Evolutionary conservation across 202 grass and related monocot genomes (phyloP).

Genomic region (Tripidium arundinaceum): DNA sequence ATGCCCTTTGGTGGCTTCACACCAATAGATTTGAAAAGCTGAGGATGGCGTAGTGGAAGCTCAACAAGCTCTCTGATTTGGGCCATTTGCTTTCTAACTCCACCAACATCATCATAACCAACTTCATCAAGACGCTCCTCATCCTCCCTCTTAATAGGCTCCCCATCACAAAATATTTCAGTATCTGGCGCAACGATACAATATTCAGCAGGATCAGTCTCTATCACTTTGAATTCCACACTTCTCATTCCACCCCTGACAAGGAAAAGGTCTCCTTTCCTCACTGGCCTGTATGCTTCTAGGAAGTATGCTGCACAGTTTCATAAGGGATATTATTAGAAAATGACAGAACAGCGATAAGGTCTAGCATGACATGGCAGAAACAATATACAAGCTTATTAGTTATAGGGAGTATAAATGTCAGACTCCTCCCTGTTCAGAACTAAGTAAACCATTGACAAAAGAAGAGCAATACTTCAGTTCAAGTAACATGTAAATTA

Average conservation of each 20-base stretch:
- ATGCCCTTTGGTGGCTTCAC: constrained; percentile 95
- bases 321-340: neutral
- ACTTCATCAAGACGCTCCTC: constrained; percentile 93
- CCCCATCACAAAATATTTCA: constrained; percentile 92
- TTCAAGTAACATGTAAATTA: neutral
- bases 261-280: constrained; percentile 92
- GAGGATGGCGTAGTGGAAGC: constrained; percentile 81
- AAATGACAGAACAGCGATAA: neutral
- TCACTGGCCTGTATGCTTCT: constrained; percentile 77
- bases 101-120: constrained; percentile 95
- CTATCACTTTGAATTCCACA: constrained; percentile 95
- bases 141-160: constrained; percentile 92
- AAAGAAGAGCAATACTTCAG: neutral
- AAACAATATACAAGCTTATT: neutral
- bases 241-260: constrained; percentile 96
- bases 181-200: constrained; percentile 93
- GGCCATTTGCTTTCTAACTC: constrained; percentile 91
- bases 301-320: constrained; percentile 86
- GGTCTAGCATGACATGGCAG: neutral
- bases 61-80: constrained; percentile 93
- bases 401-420: neutral
- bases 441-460: neutral
- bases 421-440: neutral
- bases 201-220: constrained; percentile 77
- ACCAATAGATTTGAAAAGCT: constrained; percentile 96